Evolutionary conservation across 2,329 filamentous ascomycete species (phyloP), one percentile per base, ranked within the genome.

Genomic region (Penicillium griseofulvum): DNA sequence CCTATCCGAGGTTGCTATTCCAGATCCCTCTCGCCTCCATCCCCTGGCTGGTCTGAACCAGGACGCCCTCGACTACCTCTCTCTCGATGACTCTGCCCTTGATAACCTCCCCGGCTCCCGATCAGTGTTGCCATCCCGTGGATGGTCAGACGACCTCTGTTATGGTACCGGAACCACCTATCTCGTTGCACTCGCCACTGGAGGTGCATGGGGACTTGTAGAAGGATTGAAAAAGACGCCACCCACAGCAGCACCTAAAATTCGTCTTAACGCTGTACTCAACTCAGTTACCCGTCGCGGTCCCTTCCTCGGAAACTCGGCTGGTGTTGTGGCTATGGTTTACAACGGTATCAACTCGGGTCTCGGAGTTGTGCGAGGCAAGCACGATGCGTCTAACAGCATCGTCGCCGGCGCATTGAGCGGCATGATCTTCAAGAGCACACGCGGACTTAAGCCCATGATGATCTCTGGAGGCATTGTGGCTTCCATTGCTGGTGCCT

Each of bases 151-250:
- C 72, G 94, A 99, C 74, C 85, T 99, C 57, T 97, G 94, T 78
- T 99, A 99, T 74, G 94, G 95, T 70, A 95, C 94, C 22, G 94
- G 94, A 67, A 87, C 93, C 59, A 96, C 91, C 71, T 99, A 99
- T 73, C 81, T 99, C 57, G 80, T 89, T n/a, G 94, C 89, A 7
- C 80, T 99, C 67, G 83, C 88, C 38, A 72, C 95, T 63, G 94
- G 94, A 74, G 94, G 94, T 64, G 87, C 85, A 54, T 97, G 93
- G 93, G 94, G 94, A 59, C 75, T 99, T 65, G 87, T 89, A 62
- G 94, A 99, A 76, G 94, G 94, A 11, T 78, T 97, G 66, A 86
- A 87, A 69, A 87, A 88, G 74, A 81, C 83, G 57, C 83, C 85
- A 0, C 70, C 78, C 0, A 89, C 87, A n/a, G 85, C 85, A 58